Conservation (phyloP, 768 basidiomycete species). For the Cubamyces sp. region DNA sequence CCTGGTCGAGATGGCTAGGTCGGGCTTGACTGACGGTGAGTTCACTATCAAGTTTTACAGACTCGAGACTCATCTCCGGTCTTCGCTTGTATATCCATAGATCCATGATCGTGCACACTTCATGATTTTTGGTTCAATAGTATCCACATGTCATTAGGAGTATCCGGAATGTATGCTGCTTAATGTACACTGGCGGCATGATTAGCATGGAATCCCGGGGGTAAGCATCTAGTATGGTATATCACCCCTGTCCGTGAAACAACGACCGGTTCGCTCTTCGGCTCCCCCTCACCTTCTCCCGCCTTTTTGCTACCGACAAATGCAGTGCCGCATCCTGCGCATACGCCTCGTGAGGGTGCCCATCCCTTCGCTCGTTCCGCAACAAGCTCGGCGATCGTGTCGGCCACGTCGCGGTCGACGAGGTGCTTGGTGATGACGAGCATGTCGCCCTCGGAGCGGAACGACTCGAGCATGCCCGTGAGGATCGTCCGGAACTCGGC, state of each 20-base stretch:
- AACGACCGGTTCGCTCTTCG: conserved; percentile 40
- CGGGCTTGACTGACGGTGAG: conserved; percentile 39
- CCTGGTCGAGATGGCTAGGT: conserved; percentile 65
- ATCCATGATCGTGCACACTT: not conserved
- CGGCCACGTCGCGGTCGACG: conserved; percentile 81
- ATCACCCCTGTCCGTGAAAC: conserved; percentile 63
- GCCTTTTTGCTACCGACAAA: conserved; percentile 37
- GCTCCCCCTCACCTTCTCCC: conserved; percentile 19
- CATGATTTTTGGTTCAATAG: not conserved
- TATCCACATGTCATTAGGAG: conserved; percentile 2
- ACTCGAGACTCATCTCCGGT: not conserved
- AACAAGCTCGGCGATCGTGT: conserved; percentile 62
- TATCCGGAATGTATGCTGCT: conserved; percentile 13
- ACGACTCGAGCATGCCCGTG: conserved; percentile 94
- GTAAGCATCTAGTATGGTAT: conserved; percentile 55
- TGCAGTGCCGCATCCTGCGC: conserved; percentile 56
- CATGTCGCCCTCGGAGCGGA: conserved; percentile 90
- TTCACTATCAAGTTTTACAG: not conserved
- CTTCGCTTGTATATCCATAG: not conserved
- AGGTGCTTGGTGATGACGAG: conserved; percentile 82
- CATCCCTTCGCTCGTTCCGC: conserved; percentile 66
- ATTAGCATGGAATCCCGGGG: conserved; percentile 32
- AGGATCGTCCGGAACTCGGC: conserved; percentile 91
- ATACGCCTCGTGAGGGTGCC: conserved; percentile 53
- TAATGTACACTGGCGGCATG: conserved; percentile 34